Percentiles rank a stretch among this genome's conserved stretches.
These are phyloP conservation scores for Linnemannia exigua DNA, from an alignment of 192 early-diverging fungal genomes.

Conservation along the genomic window DNA sequence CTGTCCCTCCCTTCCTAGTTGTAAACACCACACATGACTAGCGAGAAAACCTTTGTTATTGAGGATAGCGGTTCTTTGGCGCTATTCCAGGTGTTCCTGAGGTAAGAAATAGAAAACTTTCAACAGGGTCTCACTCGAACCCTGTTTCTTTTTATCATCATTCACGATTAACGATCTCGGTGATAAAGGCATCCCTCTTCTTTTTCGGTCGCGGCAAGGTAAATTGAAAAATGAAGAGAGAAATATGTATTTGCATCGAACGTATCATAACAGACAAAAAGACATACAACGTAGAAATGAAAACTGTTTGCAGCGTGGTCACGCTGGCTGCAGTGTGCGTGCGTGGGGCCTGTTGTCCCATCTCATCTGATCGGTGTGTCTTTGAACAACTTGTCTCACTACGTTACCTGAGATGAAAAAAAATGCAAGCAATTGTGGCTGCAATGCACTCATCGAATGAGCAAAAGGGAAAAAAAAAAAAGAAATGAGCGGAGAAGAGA, in stretches of 20 bases:
- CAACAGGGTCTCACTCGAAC: background rate
- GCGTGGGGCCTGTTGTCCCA: too few species aligned
- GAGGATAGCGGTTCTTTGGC: background rate
- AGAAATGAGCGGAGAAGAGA: background rate
- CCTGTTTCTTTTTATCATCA: background rate
- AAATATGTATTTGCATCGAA: too few species aligned
- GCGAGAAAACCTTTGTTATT: too few species aligned
- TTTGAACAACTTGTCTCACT: background rate
- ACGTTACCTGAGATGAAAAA: background rate
- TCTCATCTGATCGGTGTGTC: background rate
- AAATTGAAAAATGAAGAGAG: background rate
- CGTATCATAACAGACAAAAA: too few species aligned
- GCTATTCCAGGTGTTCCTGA: background rate
- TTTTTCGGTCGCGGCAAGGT: background rate
- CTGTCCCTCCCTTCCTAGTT: background rate
- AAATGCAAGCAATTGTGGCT: too few species aligned
- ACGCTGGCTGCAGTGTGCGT: background rate
- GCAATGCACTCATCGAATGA: background rate
- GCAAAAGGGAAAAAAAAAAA: background rate
- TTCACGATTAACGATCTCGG: background rate
- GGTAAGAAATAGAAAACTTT: background rate
- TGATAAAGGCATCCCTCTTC: background rate
- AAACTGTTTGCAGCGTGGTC: background rate
- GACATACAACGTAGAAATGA: too few species aligned
- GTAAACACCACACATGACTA: background rate